Percentiles rank a stretch among this genome's conserved stretches.
phyloP scores from a whole-genome alignment of 2,329 filamentous ascomycete genomes.

The Clarireedia sp. region DNA sequence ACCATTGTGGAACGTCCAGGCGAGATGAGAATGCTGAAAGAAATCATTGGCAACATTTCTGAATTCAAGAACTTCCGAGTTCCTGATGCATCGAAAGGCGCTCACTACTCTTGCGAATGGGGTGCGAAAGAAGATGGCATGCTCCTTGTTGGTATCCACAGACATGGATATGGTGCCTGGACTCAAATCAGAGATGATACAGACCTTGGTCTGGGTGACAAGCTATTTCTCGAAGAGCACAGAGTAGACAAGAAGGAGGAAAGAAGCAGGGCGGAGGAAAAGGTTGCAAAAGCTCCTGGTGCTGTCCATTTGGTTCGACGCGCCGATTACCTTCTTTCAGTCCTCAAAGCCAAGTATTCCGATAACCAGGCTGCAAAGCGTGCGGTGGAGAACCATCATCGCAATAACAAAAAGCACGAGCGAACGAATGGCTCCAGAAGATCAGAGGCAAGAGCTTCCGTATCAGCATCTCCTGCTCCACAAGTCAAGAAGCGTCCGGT shows the following conservation, averaged over 20 bases:
- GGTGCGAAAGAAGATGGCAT: constrained; percentile 91
- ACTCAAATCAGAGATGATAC: constrained; percentile 84
- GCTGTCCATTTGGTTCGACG: constrained; percentile 93
- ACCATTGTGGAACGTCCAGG: constrained; percentile 86
- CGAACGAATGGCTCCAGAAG: constrained; percentile 51
- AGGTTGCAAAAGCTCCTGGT: constrained; percentile 81
- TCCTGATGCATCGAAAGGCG: constrained; percentile 83
- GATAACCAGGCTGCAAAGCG: constrained; percentile 68
- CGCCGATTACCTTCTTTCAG: constrained; percentile 91
- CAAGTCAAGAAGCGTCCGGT: constrained; percentile 36
- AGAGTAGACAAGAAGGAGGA: constrained; percentile 97
- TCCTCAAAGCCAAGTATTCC: constrained; percentile 78
- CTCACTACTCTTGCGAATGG: constrained; percentile 88
- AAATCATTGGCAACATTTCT: constrained; percentile 56
- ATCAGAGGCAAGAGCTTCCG: constrained; percentile 48
- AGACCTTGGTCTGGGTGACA: constrained; percentile 78
- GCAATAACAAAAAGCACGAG: constrained; percentile 76
- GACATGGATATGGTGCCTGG: constrained; percentile 95
- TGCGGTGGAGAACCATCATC: constrained; percentile 84
- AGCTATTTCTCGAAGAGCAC: constrained; percentile 95
- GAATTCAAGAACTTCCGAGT: constrained; percentile 79
- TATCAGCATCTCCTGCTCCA: constrained; percentile 66
- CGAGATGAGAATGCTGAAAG: constrained; percentile 77
- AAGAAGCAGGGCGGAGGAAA: constrained; percentile 64
- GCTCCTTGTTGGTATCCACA: constrained; percentile 87